Evolutionary conservation across 2,329 filamentous ascomycete genomes (phyloP).

Genomic region (Exophiala xenobiotica): DNA sequence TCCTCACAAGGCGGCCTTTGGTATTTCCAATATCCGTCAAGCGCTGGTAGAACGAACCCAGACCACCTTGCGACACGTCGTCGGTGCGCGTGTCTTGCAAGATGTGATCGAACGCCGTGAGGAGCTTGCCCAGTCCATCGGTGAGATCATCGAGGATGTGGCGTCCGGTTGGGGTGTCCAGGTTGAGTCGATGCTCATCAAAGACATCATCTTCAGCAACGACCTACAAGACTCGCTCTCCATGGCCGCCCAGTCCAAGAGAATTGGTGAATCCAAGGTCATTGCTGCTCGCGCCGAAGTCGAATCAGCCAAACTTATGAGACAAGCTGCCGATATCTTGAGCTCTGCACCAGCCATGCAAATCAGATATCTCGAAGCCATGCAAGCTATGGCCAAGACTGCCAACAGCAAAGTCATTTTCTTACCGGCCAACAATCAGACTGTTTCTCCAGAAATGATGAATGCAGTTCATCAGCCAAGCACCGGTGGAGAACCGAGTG

Average conservation of each 20-base stretch:
- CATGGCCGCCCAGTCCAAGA: slow-evolving; percentile 98
- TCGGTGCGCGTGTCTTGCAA: slow-evolving; percentile 91
- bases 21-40: slow-evolving; percentile 89
- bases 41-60: slow-evolving; percentile 98
- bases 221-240: slow-evolving; percentile 94
- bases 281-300: slow-evolving; percentile 96
- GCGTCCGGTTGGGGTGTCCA: slow-evolving; percentile 91
- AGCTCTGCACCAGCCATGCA: slow-evolving; percentile 94
- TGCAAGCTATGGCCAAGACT: slow-evolving; percentile 97
- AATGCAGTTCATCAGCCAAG: slow-evolving; percentile 38
- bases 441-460: slow-evolving; percentile 50
- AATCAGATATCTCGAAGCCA: slow-evolving; percentile 95
- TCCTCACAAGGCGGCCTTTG: slow-evolving; percentile 95
- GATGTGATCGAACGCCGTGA: slow-evolving; percentile 98
- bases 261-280: slow-evolving; percentile 97
- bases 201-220: slow-evolving; percentile 96
- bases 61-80: slow-evolving; percentile 93
- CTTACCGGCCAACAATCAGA: slow-evolving; percentile 66
- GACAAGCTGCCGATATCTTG: slow-evolving; percentile 86
- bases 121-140: slow-evolving; percentile 91
- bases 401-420: slow-evolving; percentile 88
- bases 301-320: slow-evolving; percentile 80
- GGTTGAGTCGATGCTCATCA: slow-evolving; percentile 98
- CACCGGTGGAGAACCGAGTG: slow-evolving; percentile 57
- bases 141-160: slow-evolving; percentile 96